Evolutionary conservation across 129 eudicot genomes (phyloP).

Genomic region (Scalesia atractyloides): DNA sequence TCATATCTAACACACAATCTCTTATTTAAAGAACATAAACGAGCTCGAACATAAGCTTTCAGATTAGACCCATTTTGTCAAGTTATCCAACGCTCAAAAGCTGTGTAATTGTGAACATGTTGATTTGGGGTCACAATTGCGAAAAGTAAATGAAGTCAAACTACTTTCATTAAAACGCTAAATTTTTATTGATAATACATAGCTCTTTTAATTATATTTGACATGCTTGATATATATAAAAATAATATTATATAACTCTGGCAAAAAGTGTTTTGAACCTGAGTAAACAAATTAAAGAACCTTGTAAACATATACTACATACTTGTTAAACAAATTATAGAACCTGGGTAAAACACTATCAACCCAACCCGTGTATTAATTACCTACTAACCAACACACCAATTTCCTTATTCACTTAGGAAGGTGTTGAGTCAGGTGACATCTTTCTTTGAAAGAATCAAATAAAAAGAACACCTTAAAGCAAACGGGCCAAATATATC

Average conservation of each 20-base stretch:
- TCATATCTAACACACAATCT: background rate
- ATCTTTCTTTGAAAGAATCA: background rate
- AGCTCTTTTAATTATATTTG: background rate
- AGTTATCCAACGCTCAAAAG: background rate
- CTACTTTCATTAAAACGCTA: background rate
- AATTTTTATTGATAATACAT: background rate
- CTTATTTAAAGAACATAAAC: background rate
- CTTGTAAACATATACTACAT: background rate
- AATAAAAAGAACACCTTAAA: background rate
- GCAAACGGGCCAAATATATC: background rate
- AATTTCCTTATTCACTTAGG: background rate
- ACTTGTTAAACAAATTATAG: background rate
- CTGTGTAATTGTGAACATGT: background rate
- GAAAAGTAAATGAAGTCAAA: background rate
- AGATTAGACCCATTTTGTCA: background rate
- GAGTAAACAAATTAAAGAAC: background rate
- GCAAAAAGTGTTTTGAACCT: too few relatives aligned
- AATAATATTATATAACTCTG: background rate
- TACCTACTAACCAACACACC: background rate
- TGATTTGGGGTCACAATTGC: background rate
- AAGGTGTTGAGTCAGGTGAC: background rate
- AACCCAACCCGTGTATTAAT: background rate
- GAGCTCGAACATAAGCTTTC: background rate
- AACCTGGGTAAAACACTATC: background rate
- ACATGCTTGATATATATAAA: background rate